Base-by-base conservation (phyloP, 2,329 filamentous ascomycete species). In the Aspergillus floridensis region DNA sequence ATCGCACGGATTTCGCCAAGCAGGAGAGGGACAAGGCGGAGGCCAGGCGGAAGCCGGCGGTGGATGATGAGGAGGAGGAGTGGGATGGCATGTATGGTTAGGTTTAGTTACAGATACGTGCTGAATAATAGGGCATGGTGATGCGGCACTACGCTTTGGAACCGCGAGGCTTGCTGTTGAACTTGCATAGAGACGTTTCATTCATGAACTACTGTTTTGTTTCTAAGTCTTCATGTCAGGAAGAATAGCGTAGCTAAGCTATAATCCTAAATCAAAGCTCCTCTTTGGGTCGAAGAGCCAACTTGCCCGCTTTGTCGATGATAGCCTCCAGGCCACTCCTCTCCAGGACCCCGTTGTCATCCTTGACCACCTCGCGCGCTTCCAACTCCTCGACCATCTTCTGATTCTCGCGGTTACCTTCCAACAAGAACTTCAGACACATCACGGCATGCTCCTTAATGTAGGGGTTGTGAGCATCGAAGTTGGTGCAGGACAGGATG, bases 381-480 rank as follows among this genome's bases (percentile, higher is more conserved):
- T 80, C 78, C 32, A 83, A 74, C 56, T 79, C 76, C 59, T 80
- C 77, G 4, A 82, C 79, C 65, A 86, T 78, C 59, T 80, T 81
- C 62, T 84, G 82, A 64, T 86, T 79, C 57, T 80, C 79, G 12
- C 72, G 69, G 57, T 81, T 82, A 1, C 76, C 76, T 59, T 85
- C 83, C 6, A 85, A 76, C 21, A 84, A 70, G 67, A 86, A 96
- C 72, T 93, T 93, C n/a, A 96, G 82, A 65, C 90, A 93, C 72
- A 96, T 88, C 53, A 93, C 91, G 2, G 92, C 91, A 64, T 93
- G 90, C 74, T 98, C 93, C 69, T 93, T 91, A 63, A 96, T 93
- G 72, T 93, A 97, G 0, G 92, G 92, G 70, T 97, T 97, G 76
- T 96, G 87, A 66, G 93, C 92, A 71, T 98, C 93, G 72, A 95